phyloP scores from a whole-genome alignment of 257 asterid genomes.

The Petrea volubilis region DNA sequence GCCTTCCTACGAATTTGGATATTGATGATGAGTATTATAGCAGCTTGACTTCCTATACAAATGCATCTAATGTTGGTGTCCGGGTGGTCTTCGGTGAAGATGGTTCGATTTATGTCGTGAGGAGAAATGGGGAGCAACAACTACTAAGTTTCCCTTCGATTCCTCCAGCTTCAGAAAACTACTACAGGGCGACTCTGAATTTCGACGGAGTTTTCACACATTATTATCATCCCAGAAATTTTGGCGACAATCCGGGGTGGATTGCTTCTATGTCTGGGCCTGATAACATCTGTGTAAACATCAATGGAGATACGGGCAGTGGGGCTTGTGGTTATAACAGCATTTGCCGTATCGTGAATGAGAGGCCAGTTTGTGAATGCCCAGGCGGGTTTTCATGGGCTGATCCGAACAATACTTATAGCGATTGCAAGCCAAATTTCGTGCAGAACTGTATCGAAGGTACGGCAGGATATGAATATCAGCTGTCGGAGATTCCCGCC shows the following conservation, averaged over 20 bases:
- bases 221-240: slow-evolving; percentile 43
- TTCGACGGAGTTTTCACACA: slow-evolving; percentile 54
- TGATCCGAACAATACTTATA: slow-evolving; percentile 38
- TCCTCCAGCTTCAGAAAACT: slow-evolving; percentile 29
- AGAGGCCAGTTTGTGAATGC: slow-evolving; percentile 49
- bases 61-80: slow-evolving; percentile 37
- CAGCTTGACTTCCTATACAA: slow-evolving; percentile 31
- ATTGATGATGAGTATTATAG: slow-evolving; percentile 44
- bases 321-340: slow-evolving; percentile 72
- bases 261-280: slow-evolving; percentile 27
- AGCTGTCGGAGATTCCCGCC: slow-evolving; percentile 19
- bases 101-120: slow-evolving; percentile 29
- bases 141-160: not conserved
- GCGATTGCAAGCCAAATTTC: slow-evolving; percentile 44
- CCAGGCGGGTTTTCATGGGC: slow-evolving; percentile 38
- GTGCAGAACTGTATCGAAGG: slow-evolving; percentile 35
- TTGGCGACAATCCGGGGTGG: slow-evolving; percentile 33
- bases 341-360: slow-evolving; percentile 33
- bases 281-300: slow-evolving; percentile 29
- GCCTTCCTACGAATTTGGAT: slow-evolving; percentile 9
- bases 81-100: slow-evolving; percentile 32
- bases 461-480: slow-evolving; percentile 22
- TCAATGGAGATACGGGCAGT: slow-evolving; percentile 29
- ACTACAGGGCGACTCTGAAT: slow-evolving; percentile 42
- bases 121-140: slow-evolving; percentile 22